Percentiles rank a stretch among this genome's conserved stretches.
Evolutionary conservation across 345 rosid species (phyloP).

Genomic region (Eucalyptus polyanthemos): DNA sequence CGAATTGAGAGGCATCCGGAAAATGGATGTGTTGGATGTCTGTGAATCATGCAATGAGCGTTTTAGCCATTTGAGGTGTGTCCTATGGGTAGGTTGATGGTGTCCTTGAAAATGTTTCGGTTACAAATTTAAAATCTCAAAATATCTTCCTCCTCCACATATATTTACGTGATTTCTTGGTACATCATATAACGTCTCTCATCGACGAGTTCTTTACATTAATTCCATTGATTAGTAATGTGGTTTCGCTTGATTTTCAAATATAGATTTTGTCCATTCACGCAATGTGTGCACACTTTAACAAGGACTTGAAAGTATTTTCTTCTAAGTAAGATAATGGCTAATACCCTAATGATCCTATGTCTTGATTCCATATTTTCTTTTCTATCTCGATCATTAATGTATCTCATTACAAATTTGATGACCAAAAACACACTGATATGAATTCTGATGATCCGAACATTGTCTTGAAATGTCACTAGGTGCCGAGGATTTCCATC

Average conservation of each 20-base stretch:
- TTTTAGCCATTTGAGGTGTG: background rate
- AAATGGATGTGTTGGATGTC: background rate
- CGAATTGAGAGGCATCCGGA: background rate
- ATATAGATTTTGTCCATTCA: background rate
- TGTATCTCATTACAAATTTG: background rate
- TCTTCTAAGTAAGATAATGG: too few relatives aligned
- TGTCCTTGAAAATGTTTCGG: background rate
- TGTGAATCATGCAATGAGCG: background rate
- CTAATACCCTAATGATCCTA: too few relatives aligned
- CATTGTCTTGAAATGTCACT: accelerated
- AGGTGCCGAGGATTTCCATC: background rate
- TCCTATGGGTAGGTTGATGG: background rate
- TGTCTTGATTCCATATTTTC: accelerated
- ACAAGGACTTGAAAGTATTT: too few relatives aligned
- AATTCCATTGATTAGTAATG: background rate
- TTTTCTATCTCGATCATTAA: background rate
- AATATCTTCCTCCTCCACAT: background rate
- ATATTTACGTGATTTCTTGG: background rate
- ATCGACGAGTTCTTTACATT: background rate
- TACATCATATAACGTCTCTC: background rate
- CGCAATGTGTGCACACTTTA: too few relatives aligned
- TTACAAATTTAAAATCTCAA: background rate
- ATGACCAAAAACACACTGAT: background rate
- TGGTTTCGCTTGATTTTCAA: background rate
- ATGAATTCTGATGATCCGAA: accelerated